Evolutionary conservation across 768 basidiomycete genomes (phyloP), one percentile per base, ranked within the genome.

Genomic region (Kwoniella heveanensis): DNA sequence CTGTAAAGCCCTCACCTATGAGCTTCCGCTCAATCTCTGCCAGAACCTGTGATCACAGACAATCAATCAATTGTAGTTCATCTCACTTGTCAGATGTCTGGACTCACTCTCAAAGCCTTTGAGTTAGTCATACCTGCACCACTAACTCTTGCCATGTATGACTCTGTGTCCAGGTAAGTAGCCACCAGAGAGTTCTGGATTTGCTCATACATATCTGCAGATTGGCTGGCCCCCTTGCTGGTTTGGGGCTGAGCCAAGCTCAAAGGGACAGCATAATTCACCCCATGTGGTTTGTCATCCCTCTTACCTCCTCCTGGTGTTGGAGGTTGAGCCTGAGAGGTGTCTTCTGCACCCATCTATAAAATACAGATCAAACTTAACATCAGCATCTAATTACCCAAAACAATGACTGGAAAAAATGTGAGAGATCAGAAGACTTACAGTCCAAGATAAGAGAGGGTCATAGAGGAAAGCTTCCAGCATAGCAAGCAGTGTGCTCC

Each of bases 381-480:
- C 36, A 12, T 52, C 21, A 26, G n/a, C 32, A n/a, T 0, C n/a
- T n/a, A n/a, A n/a, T n/a, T n/a, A n/a, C n/a, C n/a, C n/a, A n/a
- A n/a, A n/a, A n/a, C n/a, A n/a, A n/a, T n/a, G n/a, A n/a, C n/a
- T n/a, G 32, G 32, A 32, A 54, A 39, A 49, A 17, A 32, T 9
- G 9, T 5, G 7, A 24, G 22, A 25, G 27, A 7, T 53, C 13
- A 13, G 13, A 32, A 30, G 25, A 63, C 68, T 54, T 29, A 70
- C 73, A 25, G 71, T 74, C 79, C 79, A 80, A 17, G 74, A 71
- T 0, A 80, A 64, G 22, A 82, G 64, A 9, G 81, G 81, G 65
- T 82, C 81, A 60, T 81, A 79, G 21, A 81, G 67, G 71, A 81
- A 82, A 0, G 81, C 80, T 61, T 80, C 79, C 12, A 82, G 72